A percentile compares a stretch with the other conserved stretches of the same genome.
Evolutionary conservation across 1,139 yeast genomes (phyloP).

Genomic region (Geotrichum aggregatum): DNA sequence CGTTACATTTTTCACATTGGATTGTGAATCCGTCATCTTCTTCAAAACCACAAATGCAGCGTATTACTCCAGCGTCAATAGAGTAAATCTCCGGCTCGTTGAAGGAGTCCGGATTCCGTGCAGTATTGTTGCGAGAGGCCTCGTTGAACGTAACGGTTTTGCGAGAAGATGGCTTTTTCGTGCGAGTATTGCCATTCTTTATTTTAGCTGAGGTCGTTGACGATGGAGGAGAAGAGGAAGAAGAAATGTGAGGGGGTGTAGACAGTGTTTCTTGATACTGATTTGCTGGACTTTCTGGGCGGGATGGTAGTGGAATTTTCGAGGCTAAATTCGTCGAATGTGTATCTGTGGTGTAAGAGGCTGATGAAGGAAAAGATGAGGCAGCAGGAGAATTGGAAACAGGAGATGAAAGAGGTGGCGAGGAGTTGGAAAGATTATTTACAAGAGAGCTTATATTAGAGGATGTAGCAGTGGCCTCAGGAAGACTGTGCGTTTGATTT

Average conservation of each 20-base stretch:
- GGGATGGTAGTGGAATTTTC: neutral
- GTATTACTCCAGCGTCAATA: slow-evolving; percentile 71
- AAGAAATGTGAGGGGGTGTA: neutral
- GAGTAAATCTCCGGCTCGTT: slow-evolving; percentile 50
- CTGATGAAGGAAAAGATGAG: neutral
- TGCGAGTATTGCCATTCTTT: neutral
- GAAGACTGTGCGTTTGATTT: neutral
- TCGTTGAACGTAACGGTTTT: slow-evolving; percentile 14
- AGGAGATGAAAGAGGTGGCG: slow-evolving; percentile 5
- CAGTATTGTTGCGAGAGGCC: slow-evolving; percentile 1
- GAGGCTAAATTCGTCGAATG: neutral
- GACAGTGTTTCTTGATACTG: neutral
- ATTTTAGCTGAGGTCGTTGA: slow-evolving; percentile 1
- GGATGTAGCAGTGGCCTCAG: neutral
- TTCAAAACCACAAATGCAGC: slow-evolving; percentile 82
- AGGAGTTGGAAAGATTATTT: slow-evolving; percentile 2
- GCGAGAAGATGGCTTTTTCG: slow-evolving; percentile 6
- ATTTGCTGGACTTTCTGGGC: neutral
- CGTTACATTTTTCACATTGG: slow-evolving; percentile 84
- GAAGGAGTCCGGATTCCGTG: slow-evolving; percentile 26
- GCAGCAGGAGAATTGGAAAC: neutral
- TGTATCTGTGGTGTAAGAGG: neutral
- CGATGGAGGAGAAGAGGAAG: neutral
- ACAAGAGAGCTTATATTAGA: slow-evolving; percentile 5
- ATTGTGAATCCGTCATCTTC: slow-evolving; percentile 95